These are phyloP conservation scores for Akanthomyces uredinophilus DNA, from an alignment of 2,329 filamentous ascomycete genomes.

Conservation along the genomic window DNA sequence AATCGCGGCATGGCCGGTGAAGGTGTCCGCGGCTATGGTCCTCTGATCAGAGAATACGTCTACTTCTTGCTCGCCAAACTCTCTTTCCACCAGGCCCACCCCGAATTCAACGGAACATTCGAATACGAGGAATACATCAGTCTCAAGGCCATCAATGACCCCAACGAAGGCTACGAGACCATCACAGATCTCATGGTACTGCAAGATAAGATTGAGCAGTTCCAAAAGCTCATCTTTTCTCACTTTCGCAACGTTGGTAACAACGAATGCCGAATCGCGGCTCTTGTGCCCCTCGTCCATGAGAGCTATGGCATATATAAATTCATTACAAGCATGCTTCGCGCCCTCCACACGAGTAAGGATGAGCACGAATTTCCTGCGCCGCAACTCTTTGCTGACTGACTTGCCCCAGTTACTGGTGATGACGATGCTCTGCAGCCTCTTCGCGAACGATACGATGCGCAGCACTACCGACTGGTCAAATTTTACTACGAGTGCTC, in stretches of 20 bases:
- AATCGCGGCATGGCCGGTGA: slow-evolving; percentile 78
- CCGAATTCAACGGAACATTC: slow-evolving; percentile 97
- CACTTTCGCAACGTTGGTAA: slow-evolving; percentile 88
- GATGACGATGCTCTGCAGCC: slow-evolving; percentile 90
- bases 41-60: slow-evolving; percentile 93
- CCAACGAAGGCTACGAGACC: slow-evolving; percentile 95
- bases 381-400: neutral
- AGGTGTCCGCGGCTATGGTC: slow-evolving; percentile 82
- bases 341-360: slow-evolving; percentile 93
- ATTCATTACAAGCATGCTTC: slow-evolving; percentile 98
- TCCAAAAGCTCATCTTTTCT: slow-evolving; percentile 97
- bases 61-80: slow-evolving; percentile 92
- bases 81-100: slow-evolving; percentile 92
- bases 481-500: slow-evolving; percentile 99
- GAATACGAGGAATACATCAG: slow-evolving; percentile 99
- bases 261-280: slow-evolving; percentile 95
- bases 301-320: slow-evolving; percentile 99
- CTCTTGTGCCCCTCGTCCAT: slow-evolving; percentile 86
- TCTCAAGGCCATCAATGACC: slow-evolving; percentile 95
- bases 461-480: slow-evolving; percentile 91
- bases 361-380: neutral
- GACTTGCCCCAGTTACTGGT: slow-evolving; percentile 39
- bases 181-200: slow-evolving; percentile 94
- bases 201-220: slow-evolving; percentile 96
- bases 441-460: slow-evolving; percentile 82